phyloP scores from a whole-genome alignment of 2,329 filamentous ascomycete species.

The Ascochyta pisi region DNA sequence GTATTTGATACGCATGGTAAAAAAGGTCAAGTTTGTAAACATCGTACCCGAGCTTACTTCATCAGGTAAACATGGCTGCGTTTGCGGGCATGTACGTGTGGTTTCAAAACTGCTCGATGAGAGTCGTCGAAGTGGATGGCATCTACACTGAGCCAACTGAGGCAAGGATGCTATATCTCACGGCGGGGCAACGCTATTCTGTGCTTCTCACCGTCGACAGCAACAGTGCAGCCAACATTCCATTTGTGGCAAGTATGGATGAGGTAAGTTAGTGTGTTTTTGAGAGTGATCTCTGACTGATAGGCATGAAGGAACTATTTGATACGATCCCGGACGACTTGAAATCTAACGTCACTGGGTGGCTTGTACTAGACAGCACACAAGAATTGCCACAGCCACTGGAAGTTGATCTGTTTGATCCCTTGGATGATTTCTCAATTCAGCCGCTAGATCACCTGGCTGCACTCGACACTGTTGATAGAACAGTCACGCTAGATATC shows the following conservation, averaged over 20 bases:
- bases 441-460: conserved; percentile 70
- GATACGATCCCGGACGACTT: conserved; percentile 69
- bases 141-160: conserved; percentile 66
- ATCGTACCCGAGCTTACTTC: background rate
- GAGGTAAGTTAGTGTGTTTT: conserved; percentile 1
- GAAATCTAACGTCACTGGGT: conserved; percentile 66
- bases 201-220: conserved; percentile 67
- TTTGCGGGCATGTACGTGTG: conserved; percentile 73
- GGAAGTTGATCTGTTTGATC: conserved; percentile 67
- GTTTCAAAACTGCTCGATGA: conserved; percentile 69
- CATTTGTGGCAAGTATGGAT: conserved; percentile 59
- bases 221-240: conserved; percentile 60
- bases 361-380: conserved; percentile 59
- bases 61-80: conserved; percentile 64
- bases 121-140: conserved; percentile 73
- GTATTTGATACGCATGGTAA: conserved; percentile 69
- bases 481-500: conserved; percentile 64
- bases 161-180: conserved; percentile 67
- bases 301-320: conserved; percentile 58
- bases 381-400: conserved; percentile 57
- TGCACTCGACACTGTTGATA: conserved; percentile 66
- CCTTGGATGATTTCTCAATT: conserved; percentile 75
- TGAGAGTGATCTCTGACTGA: background rate
- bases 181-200: conserved; percentile 74
- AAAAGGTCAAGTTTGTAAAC: too few species aligned